Conservation (phyloP, 257 asterid species). For the Solanum sejunctum region DNA sequence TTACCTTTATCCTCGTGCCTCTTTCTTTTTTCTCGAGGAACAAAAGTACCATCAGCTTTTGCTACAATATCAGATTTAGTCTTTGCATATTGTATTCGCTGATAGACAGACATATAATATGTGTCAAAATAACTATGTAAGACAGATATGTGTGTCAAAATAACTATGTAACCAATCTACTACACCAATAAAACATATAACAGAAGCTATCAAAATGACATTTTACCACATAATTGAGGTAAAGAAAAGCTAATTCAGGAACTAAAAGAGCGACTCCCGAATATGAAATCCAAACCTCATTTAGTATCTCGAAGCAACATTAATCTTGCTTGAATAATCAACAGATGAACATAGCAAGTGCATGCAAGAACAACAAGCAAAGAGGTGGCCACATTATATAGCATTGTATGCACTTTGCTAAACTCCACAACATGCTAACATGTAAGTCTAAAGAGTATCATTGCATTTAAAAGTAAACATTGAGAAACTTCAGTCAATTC, state of each 20-base stretch:
- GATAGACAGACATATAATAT: neutral
- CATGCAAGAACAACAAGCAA: neutral
- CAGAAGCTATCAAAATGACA: neutral
- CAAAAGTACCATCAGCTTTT: constrained; percentile 86
- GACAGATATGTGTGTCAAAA: neutral
- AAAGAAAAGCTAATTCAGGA: neutral
- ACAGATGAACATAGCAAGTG: neutral
- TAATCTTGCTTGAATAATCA: neutral
- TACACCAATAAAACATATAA: neutral
- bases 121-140: neutral
- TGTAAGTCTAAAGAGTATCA: neutral
- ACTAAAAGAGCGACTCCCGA: neutral
- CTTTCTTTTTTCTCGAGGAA: constrained; percentile 87
- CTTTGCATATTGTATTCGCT: constrained; percentile 93
- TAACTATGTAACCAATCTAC: neutral
- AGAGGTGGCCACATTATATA: neutral
- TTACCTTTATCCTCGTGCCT: constrained; percentile 89
- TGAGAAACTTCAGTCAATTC: neutral
- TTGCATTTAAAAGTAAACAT: neutral
- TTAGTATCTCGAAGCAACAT: neutral
- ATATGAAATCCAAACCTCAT: neutral
- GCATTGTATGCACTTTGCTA: neutral
- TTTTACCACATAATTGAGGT: neutral
- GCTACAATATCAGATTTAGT: constrained; percentile 85
- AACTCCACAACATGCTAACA: neutral